Evolutionary conservation across 164 flowering plant genomes (phyloP), one percentile per base, ranked within the genome.

Genomic region (Buxus sempervirens): DNA sequence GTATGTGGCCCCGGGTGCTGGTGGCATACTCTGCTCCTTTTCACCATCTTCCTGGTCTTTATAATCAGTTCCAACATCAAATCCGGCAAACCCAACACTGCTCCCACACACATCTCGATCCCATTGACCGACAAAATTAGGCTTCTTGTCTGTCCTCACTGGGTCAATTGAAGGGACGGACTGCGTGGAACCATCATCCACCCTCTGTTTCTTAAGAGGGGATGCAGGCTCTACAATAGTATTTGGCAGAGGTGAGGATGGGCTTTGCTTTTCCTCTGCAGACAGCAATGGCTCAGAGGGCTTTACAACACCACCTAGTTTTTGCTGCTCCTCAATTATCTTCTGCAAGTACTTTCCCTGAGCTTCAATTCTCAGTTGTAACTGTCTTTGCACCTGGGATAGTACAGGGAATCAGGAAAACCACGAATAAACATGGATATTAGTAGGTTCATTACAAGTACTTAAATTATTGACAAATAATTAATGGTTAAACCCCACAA

Each of bases 311-410:
- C 82, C 80, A n/a, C 88, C 86, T 58, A 84, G 82, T 72, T 83
- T 85, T 74, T 88, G 87, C 68, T 88, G 92, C 72, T 88, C 92
- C 66, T 88, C 92, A 18, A 85, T 85, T 66, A 88, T 88, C 77
- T 85, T 85, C 77, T 88, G 87, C 78, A 88, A 77, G 75, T 88
- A 88, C 71, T 83, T 88, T 7, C 87, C 88, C 77, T 88, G 92
- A 18, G 90, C 92, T 83, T 88, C 92, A 63, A 88, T 85, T 70
- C 92, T 80, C 77, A 88, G 82, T 72, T 88, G 92, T 62, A 88
- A 72, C 72, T 88, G 92, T 41, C 84, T 80, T 73, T 88, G 92
- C 67, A 86, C 92, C 92, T 87, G 77, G 41, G 58, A 51, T 60
- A 32, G 67, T 56, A 58, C 12, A n/a, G 26, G 9, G 10, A 58